phyloP scores from a whole-genome alignment of 768 basidiomycete species.

The Panus rudis region DNA sequence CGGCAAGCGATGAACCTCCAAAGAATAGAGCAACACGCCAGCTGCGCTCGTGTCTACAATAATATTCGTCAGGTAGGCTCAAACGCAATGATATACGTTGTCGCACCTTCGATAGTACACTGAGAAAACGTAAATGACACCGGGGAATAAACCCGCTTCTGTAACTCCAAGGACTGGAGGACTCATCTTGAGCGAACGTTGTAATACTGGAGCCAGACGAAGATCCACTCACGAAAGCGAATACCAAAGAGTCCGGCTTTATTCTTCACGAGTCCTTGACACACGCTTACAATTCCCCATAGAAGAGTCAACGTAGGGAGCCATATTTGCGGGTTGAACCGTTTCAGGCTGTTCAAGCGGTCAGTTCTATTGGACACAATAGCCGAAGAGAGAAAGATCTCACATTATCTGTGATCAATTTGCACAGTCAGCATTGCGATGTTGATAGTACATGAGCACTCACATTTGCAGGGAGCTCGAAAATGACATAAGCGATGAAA shows the following conservation, averaged over 20 bases:
- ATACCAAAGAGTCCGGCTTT: slow-evolving; percentile 48
- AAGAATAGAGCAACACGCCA: slow-evolving; percentile 60
- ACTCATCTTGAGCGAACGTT: background rate
- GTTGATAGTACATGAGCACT: slow-evolving; percentile 9
- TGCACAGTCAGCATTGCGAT: background rate
- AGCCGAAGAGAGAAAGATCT: too few species aligned
- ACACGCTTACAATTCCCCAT: slow-evolving; percentile 51
- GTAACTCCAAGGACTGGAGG: slow-evolving; percentile 44
- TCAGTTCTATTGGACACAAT: slow-evolving; percentile 3
- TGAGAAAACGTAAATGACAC: slow-evolving; percentile 47
- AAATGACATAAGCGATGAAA: slow-evolving; percentile 54
- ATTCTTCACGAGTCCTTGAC: slow-evolving; percentile 49
- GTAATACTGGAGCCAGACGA: background rate
- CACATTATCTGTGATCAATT: too few species aligned
- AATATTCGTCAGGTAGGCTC: too few species aligned
- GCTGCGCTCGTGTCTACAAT: slow-evolving; percentile 44
- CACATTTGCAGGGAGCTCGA: slow-evolving; percentile 56
- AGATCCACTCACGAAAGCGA: slow-evolving; percentile 38
- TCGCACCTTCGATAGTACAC: slow-evolving; percentile 46
- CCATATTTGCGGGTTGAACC: slow-evolving; percentile 54
- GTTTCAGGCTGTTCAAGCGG: slow-evolving; percentile 39
- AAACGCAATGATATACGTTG: too few species aligned
- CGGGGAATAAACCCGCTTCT: slow-evolving; percentile 40
- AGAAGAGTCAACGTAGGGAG: slow-evolving; percentile 49
- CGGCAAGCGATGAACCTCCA: slow-evolving; percentile 53